These are phyloP conservation scores for Tetrapisispora phaffii DNA, from an alignment of 805 yeast species.

Conservation along the genomic window DNA sequence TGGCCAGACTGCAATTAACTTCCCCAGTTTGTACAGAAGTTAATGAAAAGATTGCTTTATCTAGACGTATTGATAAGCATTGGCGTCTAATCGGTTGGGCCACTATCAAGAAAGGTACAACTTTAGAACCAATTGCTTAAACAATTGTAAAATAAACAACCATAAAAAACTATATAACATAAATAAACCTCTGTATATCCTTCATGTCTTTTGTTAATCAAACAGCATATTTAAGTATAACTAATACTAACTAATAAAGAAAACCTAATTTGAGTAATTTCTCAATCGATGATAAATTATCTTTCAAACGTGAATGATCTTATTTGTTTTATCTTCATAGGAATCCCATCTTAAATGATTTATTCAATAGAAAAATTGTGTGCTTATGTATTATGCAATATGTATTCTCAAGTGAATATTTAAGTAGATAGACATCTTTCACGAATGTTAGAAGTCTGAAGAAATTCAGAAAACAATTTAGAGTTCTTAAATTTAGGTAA, in stretches of 20 bases:
- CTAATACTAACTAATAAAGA: constrained; percentile 4
- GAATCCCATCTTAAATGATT: neutral
- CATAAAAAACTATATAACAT: constrained; percentile 1
- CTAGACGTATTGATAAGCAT: constrained; percentile 98
- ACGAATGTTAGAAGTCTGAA: neutral
- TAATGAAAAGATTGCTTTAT: constrained; percentile 94
- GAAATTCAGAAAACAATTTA: constrained; percentile 29
- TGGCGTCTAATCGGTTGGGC: constrained; percentile 99
- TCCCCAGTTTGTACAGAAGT: constrained; percentile 98
- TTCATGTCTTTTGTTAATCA: constrained; percentile 7
- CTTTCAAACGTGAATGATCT: too few relatives aligned
- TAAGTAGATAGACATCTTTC: neutral
- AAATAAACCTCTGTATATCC: neutral
- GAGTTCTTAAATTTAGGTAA: constrained; percentile 55
- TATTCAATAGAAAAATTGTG: neutral
- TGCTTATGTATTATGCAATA: neutral
- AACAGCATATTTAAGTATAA: constrained; percentile 11
- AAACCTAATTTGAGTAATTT: neutral
- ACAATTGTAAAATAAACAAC: constrained; percentile 1
- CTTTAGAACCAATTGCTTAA: constrained; percentile 59
- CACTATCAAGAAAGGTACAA: constrained; percentile 87
- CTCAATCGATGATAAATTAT: neutral
- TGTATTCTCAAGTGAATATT: too few relatives aligned
- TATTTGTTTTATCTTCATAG: too few relatives aligned
- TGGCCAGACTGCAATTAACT: constrained; percentile 95